A percentile compares a stretch with the other conserved stretches of the same genome.
phyloP scores from a whole-genome alignment of 352 stramenopile genomes.

The Pythium diclinum region DNA sequence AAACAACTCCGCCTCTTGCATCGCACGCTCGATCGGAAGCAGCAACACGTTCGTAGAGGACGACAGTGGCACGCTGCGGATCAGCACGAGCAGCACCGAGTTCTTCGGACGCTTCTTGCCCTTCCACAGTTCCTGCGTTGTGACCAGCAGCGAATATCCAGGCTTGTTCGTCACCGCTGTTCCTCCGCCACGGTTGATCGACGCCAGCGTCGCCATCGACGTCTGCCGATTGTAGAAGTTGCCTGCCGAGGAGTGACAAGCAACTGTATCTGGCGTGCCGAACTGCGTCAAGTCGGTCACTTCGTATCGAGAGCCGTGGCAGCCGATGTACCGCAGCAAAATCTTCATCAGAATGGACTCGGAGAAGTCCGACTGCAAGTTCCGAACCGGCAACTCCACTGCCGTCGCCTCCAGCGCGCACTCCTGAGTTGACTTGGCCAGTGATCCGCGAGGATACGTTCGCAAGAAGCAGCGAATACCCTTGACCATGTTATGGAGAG shows the following conservation, averaged over 20 bases:
- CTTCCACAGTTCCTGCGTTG: constrained; percentile 53
- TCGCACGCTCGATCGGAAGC: constrained; percentile 53
- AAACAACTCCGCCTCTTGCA: constrained; percentile 78
- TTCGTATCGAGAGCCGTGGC: constrained; percentile 75
- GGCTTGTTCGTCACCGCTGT: constrained; percentile 3
- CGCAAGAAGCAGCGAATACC: constrained; percentile 71
- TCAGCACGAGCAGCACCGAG: constrained; percentile 64
- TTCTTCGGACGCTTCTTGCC: constrained; percentile 53
- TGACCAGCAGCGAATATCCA: constrained; percentile 79
- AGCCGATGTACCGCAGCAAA: constrained; percentile 83
- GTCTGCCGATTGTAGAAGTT: constrained; percentile 75
- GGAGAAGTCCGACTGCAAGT: constrained; percentile 65
- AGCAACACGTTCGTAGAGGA: constrained; percentile 37
- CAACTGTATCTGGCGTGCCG: constrained; percentile 78
- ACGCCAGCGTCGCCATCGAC: constrained; percentile 6
- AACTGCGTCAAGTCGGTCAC: constrained; percentile 83
- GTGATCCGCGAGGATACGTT: constrained; percentile 40
- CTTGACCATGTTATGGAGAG: constrained; percentile 79
- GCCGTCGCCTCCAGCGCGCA: constrained; percentile 51
- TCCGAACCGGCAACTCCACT: constrained; percentile 53
- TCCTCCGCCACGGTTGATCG: neutral
- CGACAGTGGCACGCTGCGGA: constrained; percentile 42
- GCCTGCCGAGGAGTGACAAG: constrained; percentile 67
- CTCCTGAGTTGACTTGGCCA: constrained; percentile 25
- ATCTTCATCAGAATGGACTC: constrained; percentile 76